phyloP scores from a whole-genome alignment of 768 basidiomycete species.

The Termitomyces sp. region DNA sequence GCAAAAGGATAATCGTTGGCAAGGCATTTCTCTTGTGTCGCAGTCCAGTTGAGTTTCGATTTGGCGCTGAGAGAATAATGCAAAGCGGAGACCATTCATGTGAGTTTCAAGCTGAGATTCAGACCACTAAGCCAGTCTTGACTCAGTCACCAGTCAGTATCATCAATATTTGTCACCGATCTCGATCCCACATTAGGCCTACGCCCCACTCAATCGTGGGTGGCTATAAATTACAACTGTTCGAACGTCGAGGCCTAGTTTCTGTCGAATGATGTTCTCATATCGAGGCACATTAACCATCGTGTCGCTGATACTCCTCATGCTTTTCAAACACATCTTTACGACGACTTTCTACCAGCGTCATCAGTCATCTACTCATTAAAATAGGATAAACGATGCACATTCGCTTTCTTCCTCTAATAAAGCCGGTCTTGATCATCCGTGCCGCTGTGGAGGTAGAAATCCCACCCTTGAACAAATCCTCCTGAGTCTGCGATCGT shows the following conservation, averaged over 20 bases:
- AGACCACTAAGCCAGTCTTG: too few relatives aligned
- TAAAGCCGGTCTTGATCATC: constrained; percentile 15
- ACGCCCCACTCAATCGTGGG: too few relatives aligned
- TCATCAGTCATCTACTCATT: neutral
- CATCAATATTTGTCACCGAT: neutral
- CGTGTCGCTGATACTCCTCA: neutral
- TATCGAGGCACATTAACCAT: neutral
- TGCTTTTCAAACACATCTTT: neutral
- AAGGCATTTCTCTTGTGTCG: constrained; percentile 52
- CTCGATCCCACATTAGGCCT: too few relatives aligned
- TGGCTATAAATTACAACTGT: neutral
- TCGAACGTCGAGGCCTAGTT: neutral
- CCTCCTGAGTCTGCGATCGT: neutral
- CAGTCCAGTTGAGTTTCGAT: constrained; percentile 39
- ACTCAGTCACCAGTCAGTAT: neutral
- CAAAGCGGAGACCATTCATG: constrained; percentile 12
- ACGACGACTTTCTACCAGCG: too few relatives aligned
- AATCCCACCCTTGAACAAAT: neutral
- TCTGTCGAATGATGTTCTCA: neutral
- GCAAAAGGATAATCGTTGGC: constrained; percentile 54
- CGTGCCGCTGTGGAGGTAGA: constrained; percentile 13
- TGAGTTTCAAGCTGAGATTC: neutral
- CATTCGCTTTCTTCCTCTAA: neutral
- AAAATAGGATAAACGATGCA: neutral
- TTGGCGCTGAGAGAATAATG: constrained; percentile 10